Evolutionary conservation across 176 grass and related monocot genomes (phyloP).

Genomic region (Bothriochloa decipiens): DNA sequence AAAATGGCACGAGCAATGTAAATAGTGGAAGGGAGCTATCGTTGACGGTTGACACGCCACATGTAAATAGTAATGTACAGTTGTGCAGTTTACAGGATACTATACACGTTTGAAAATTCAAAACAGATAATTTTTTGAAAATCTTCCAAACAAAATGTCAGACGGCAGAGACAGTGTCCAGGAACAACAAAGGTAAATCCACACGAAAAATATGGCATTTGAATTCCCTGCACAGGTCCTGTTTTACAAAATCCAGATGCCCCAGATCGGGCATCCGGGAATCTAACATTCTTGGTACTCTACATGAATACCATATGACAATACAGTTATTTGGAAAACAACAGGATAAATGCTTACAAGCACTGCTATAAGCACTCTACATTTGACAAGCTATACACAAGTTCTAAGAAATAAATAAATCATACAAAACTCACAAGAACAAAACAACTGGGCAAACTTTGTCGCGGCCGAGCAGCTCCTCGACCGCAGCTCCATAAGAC

Average conservation of each 20-base stretch:
- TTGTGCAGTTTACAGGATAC: too few species aligned
- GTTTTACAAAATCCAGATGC: slow-evolving; percentile 11
- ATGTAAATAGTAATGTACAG: too few species aligned
- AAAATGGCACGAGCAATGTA: neutral
- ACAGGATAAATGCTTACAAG: slow-evolving; percentile 21
- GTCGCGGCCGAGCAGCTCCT: neutral
- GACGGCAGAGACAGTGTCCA: neutral
- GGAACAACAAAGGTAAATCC: neutral
- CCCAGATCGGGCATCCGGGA: neutral
- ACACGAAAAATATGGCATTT: slow-evolving; percentile 33
- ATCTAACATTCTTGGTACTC: slow-evolving; percentile 2
- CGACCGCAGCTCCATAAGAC: slow-evolving; percentile 5
- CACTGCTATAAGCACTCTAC: slow-evolving; percentile 44
- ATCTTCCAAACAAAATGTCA: neutral
- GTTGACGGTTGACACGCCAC: too few species aligned
- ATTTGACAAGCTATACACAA: slow-evolving; percentile 40
- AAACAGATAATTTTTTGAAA: too few species aligned
- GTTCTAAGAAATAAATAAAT: slow-evolving; percentile 41
- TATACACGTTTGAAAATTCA: too few species aligned
- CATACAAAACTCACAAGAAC: slow-evolving; percentile 40
- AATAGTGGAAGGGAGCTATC: too few species aligned
- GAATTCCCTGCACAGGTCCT: slow-evolving; percentile 5
- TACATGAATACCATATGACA: slow-evolving; percentile 35
- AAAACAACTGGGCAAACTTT: neutral
- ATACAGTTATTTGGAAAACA: slow-evolving; percentile 18